These are phyloP conservation scores for Plasmodium gallinaceum DNA, from an alignment of 169 alveolate genomes.

Conservation along the genomic window DNA sequence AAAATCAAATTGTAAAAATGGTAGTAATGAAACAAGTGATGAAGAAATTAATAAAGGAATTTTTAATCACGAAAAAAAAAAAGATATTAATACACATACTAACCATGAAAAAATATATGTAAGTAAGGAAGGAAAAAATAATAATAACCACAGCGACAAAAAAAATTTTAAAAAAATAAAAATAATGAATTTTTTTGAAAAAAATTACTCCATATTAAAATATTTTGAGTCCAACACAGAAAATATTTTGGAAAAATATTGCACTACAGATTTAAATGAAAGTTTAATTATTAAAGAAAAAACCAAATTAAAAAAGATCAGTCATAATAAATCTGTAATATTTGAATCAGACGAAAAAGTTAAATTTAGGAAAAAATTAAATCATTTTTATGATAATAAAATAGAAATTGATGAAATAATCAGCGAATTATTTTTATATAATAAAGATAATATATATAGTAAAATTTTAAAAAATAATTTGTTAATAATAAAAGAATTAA, in stretches of 20 bases:
- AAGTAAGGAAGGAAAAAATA: not conserved
- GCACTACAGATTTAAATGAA: not conserved
- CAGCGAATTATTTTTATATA: constrained; percentile 34
- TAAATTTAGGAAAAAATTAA: constrained; percentile 34
- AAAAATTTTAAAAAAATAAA: constrained; percentile 26
- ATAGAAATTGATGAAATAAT: constrained; percentile 29
- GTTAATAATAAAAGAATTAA: constrained; percentile 43
- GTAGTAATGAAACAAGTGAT: not conserved
- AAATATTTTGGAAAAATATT: constrained; percentile 21
- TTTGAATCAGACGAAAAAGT: not conserved
- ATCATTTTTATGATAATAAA: constrained; percentile 15
- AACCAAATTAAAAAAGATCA: constrained; percentile 30
- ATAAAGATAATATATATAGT: constrained; percentile 74
- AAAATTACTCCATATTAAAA: constrained; percentile 40
- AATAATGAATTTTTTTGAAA: constrained; percentile 62
- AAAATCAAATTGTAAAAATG: not conserved
- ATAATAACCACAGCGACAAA: not conserved
- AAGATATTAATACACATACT: not conserved
- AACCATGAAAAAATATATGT: not conserved
- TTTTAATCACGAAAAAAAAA: not conserved
- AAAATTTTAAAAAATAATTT: constrained; percentile 72
- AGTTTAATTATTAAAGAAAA: constrained; percentile 19
- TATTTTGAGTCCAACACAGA: constrained; percentile 52
- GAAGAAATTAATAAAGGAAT: not conserved
- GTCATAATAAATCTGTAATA: not conserved